Evolutionary conservation across 306 rosid species (phyloP).

Genomic region (Carpinus fangiana): DNA sequence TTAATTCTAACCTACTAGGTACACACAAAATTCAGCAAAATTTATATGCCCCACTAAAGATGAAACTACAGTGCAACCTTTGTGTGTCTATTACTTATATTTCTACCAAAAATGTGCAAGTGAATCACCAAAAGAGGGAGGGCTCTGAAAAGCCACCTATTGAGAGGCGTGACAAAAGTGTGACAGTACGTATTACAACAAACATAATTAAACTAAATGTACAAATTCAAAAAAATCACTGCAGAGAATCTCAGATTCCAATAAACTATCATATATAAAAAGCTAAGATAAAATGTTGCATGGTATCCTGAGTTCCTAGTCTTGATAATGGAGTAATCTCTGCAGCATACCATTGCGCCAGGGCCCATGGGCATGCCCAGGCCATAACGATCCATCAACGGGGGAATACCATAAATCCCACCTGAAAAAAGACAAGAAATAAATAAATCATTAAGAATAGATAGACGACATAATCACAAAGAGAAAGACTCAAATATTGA

Average conservation of each 20-base stretch:
- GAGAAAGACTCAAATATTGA: not conserved
- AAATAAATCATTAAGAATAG: conserved; percentile 12
- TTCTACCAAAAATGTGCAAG: not conserved
- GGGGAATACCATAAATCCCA: conserved; percentile 90
- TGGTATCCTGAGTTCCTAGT: not conserved
- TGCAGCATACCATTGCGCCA: conserved; percentile 72
- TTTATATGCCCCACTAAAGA: not conserved
- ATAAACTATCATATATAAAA: not conserved
- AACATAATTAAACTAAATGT: conserved; percentile 11
- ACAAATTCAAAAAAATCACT: not conserved
- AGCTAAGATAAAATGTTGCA: not conserved
- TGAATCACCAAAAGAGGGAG: not conserved
- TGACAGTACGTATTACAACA: not conserved
- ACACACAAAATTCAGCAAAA: conserved; percentile 15
- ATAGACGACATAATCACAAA: conserved; percentile 6
- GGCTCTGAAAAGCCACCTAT: not conserved
- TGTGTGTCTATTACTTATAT: not conserved
- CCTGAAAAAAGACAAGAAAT: conserved; percentile 41
- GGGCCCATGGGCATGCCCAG: conserved; percentile 87
- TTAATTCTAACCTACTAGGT: conserved; percentile 9
- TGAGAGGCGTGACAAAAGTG: not conserved
- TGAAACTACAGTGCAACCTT: not conserved
- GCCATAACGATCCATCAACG: conserved; percentile 84
- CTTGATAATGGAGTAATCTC: conserved; percentile 12
- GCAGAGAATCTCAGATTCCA: not conserved